Percentiles rank a stretch among this genome's conserved stretches.
Conservation (phyloP, 1,284 basidiomycete species). For the Apiotrichum mycotoxinovorans region DNA sequence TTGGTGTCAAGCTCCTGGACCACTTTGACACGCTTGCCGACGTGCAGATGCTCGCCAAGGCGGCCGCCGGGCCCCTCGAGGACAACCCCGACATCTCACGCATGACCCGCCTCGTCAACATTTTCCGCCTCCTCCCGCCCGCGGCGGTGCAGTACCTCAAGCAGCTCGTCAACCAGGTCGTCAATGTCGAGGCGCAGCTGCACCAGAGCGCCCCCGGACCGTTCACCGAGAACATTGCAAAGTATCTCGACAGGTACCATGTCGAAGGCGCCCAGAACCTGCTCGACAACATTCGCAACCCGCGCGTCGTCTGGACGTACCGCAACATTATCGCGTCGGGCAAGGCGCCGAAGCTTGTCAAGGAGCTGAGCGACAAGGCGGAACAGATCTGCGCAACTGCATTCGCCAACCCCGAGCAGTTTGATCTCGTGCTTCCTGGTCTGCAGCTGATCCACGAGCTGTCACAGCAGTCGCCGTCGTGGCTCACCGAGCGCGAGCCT, state of each 20-base stretch:
- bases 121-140: conserved; percentile 92
- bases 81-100: conserved; percentile 92
- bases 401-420: conserved; percentile 57
- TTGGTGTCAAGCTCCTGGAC: conserved; percentile 93
- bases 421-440: conserved; percentile 61
- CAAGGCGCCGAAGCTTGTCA: conserved; percentile 70
- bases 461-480: conserved; percentile 59
- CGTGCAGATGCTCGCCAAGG: conserved; percentile 72
- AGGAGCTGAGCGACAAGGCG: conserved; percentile 67
- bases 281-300: conserved; percentile 69
- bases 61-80: conserved; percentile 71
- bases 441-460: conserved; percentile 77
- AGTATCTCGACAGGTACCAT: conserved; percentile 88
- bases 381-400: conserved; percentile 61
- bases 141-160: conserved; percentile 91
- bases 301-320: conserved; percentile 71
- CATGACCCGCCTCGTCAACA: conserved; percentile 88
- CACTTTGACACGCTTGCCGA: conserved; percentile 85
- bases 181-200: conserved; percentile 89
- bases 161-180: conserved; percentile 77
- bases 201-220: conserved; percentile 86
- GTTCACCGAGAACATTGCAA: conserved; percentile 89
- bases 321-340: conserved; percentile 74
- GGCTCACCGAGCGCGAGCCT: conserved; percentile 57
- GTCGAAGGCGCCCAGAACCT: conserved; percentile 80